Evolutionary conservation across 2,329 filamentous ascomycete species (phyloP).

Genomic region (Penicillium sp.): DNA sequence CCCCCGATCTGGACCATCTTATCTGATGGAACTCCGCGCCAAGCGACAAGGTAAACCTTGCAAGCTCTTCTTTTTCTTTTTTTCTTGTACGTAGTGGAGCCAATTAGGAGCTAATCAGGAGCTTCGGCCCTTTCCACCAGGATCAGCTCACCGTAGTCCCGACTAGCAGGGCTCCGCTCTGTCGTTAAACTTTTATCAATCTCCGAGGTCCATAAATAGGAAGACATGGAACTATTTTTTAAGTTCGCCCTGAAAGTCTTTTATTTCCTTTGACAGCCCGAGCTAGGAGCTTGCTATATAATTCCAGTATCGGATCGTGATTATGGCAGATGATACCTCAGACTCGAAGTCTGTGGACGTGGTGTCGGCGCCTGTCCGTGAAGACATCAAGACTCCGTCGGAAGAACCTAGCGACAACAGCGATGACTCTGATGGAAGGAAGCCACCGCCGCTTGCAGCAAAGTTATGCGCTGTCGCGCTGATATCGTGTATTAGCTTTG

Average conservation of each 20-base stretch:
- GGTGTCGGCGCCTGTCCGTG: not conserved
- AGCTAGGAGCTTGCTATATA: not conserved
- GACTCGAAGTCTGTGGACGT: slow-evolving; percentile 9
- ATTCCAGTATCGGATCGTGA: not conserved
- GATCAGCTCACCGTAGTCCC: not conserved
- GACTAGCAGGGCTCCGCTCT: not conserved
- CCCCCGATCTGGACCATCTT: slow-evolving; percentile 2
- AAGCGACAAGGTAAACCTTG: not conserved
- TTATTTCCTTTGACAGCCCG: not conserved
- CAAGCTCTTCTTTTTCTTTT: not conserved
- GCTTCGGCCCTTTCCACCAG: not conserved
- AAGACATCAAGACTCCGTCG: not conserved
- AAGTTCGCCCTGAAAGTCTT: not conserved
- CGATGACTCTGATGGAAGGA: slow-evolving; percentile 14
- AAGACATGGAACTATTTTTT: not conserved
- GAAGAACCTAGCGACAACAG: not conserved
- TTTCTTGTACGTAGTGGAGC: not conserved
- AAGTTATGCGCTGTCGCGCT: slow-evolving; percentile 47
- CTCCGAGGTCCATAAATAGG: slow-evolving; percentile 2
- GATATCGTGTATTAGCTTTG: slow-evolving; percentile 53
- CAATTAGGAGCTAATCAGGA: not conserved
- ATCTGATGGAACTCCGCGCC: slow-evolving; percentile 10
- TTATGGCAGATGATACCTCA: slow-evolving; percentile 1
- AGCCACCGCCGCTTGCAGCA: slow-evolving; percentile 25
- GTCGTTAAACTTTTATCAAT: slow-evolving; percentile 1